Base-by-base conservation (phyloP, 495 filamentous ascomycete species). In the Podospora australis region DNA sequence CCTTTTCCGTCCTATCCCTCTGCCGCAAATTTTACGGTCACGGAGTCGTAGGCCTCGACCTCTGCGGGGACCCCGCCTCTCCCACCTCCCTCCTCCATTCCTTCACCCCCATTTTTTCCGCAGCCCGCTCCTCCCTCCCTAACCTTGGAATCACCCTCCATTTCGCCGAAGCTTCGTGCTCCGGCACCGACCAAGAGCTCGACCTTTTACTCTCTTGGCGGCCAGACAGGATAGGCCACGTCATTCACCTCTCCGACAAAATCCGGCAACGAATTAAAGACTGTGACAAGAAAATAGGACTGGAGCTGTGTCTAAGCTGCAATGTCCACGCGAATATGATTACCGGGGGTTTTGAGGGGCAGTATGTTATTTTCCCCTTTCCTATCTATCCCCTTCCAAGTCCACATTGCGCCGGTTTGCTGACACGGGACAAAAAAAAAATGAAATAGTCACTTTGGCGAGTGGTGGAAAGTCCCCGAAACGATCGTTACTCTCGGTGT, bases 261-360 rank as follows among this genome's bases (percentile, higher is more conserved):
- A n/a, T n/a, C n/a, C n/a, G n/a, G n/a, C n/a, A n/a, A n/a, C n/a
- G n/a, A n/a, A n/a, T n/a, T n/a, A 36, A 71, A 78, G 57, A 84
- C 91, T 50, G 57, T 65, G 9, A 4, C 24, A 23, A 30, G 35
- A 6, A 40, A 1, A 24, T 90, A 11, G 83, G 82, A 4, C 55
- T 95, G 20, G 88, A 95, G 65, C 53, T 94, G 39, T 91, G 87
- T 44, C 67, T 92, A 53, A 85, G 79, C 40, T 91, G 87, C 62
- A 91, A 92, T 64, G 84, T 92, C 13, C 78, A 84, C 55, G 83
- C 84, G 3, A 79, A 80, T 54, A 78, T 94, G 79, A 81, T 83
- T 46, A 52, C 56, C 0, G 86, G 86, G 0, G 78, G 78, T 3
- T 85, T 84, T 79, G 80, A 64, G 80, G 85, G 61, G 64, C 80